Evolutionary conservation across 2,329 filamentous ascomycete species (phyloP).

Genomic region (Calcarisporium arbuscula): DNA sequence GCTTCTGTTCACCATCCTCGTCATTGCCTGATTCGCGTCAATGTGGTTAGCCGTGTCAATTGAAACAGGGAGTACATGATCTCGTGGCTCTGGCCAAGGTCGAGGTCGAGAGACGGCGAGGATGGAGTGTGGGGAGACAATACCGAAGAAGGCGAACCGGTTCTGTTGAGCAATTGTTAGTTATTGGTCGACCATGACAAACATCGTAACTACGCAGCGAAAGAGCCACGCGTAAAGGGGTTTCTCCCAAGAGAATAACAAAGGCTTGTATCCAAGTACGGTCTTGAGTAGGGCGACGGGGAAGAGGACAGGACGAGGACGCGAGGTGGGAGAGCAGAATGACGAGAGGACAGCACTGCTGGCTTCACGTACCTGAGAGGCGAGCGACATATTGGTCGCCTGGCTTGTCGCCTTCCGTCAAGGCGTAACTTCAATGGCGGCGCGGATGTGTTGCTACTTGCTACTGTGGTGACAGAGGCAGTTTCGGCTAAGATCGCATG

Average conservation of each 20-base stretch:
- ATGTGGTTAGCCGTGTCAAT: conserved; percentile 3
- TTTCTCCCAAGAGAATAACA: no score
- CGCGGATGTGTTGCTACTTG: conserved; percentile 24
- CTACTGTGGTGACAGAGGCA: conserved; percentile 19
- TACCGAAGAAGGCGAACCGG: conserved; percentile 98
- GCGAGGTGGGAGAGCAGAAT: neutral
- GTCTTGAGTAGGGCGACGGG: neutral
- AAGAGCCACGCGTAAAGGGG: neutral
- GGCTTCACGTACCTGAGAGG: conserved; percentile 47
- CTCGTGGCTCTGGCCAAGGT: conserved; percentile 3
- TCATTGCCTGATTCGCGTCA: conserved; percentile 62
- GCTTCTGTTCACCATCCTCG: conserved; percentile 58
- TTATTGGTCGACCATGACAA: neutral
- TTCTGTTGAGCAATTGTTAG: conserved; percentile 60
- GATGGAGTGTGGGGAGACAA: conserved; percentile 24
- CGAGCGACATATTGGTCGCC: conserved; percentile 56
- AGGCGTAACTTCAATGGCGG: conserved; percentile 28
- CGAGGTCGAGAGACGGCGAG: conserved; percentile 2
- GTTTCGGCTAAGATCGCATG: conserved; percentile 33
- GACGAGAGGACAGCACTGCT: neutral
- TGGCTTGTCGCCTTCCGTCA: conserved; percentile 44
- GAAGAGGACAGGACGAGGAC: neutral
- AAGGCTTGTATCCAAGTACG: neutral
- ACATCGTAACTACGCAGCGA: neutral
- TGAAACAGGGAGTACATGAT: no score